These are phyloP conservation scores for Aspergillus eucalypticola DNA, from an alignment of 2,329 filamentous ascomycete species.

Conservation along the genomic window DNA sequence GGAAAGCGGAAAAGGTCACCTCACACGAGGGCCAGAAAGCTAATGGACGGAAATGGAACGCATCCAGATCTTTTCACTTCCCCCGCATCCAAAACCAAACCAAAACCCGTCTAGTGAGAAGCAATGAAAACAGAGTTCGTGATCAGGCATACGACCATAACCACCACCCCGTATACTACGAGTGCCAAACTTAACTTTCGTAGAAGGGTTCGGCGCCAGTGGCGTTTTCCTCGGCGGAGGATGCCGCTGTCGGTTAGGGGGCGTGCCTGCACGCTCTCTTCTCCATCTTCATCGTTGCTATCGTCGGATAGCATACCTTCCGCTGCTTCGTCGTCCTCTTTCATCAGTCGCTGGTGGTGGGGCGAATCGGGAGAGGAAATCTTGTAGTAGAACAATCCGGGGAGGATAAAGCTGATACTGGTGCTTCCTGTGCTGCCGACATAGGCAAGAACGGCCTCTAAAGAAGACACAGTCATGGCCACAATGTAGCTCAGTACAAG, in stretches of 20 bases:
- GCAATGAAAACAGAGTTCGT: conserved; percentile 81
- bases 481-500: conserved; percentile 82
- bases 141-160: conserved; percentile 85
- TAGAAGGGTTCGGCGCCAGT: conserved; percentile 64
- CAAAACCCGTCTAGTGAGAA: conserved; percentile 53
- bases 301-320: conserved; percentile 53
- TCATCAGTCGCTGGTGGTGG: conserved; percentile 81
- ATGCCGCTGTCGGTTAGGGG: conserved; percentile 57
- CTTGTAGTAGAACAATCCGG: conserved; percentile 97
- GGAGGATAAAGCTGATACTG: conserved; percentile 94
- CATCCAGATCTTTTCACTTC: neutral
- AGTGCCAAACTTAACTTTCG: conserved; percentile 73
- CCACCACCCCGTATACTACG: conserved; percentile 77
- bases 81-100: too few relatives aligned
- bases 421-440: conserved; percentile 94
- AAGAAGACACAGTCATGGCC: conserved; percentile 84
- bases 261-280: conserved; percentile 41
- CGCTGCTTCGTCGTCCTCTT: conserved; percentile 78
- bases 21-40: conserved; percentile 6
- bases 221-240: conserved; percentile 63
- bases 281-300: conserved; percentile 34
- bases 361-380: conserved; percentile 87
- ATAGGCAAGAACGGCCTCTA: conserved; percentile 90
- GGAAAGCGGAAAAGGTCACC: neutral
- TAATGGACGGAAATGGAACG: neutral